Percentiles rank a stretch among this genome's conserved stretches.
These are phyloP conservation scores for Cryptococcus hybrid DNA, from an alignment of 1,284 basidiomycete species.

Conservation along the genomic window DNA sequence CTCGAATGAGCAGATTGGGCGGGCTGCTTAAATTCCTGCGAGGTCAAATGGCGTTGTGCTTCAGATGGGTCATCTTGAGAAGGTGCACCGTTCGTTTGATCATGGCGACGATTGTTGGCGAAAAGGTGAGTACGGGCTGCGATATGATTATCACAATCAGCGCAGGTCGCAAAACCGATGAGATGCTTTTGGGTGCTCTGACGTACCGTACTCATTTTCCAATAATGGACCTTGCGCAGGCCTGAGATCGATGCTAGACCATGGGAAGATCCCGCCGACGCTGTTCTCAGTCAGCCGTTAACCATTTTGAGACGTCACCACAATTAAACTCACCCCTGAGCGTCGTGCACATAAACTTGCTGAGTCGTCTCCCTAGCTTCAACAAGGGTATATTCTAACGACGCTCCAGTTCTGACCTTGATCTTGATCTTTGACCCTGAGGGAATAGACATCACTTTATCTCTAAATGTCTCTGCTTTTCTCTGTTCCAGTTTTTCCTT, in stretches of 20 bases:
- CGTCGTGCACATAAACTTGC: slow-evolving; percentile 9
- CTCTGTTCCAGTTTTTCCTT: slow-evolving; percentile 69
- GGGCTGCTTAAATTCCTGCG: too few species aligned
- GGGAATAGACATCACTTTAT: slow-evolving; percentile 64
- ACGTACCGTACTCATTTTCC: slow-evolving; percentile 38
- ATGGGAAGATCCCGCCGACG: slow-evolving; percentile 9
- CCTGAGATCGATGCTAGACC: slow-evolving; percentile 26
- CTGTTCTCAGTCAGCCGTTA: slow-evolving; percentile 1
- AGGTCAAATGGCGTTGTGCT: neutral
- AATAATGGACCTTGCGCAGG: slow-evolving; percentile 9
- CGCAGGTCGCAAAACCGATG: slow-evolving; percentile 1
- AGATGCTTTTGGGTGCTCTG: too few species aligned
- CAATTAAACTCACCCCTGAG: slow-evolving; percentile 7
- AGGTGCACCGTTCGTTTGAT: neutral
- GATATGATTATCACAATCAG: neutral
- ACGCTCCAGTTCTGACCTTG: slow-evolving; percentile 63
- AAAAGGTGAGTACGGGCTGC: slow-evolving; percentile 2
- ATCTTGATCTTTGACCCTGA: slow-evolving; percentile 73
- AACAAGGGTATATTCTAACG: slow-evolving; percentile 64
- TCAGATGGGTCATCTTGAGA: neutral
- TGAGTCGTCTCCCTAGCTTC: slow-evolving; percentile 9
- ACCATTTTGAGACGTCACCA: neutral
- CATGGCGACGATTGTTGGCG: neutral
- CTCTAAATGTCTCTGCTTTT: slow-evolving; percentile 61
- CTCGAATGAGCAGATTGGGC: neutral